Conservation (phyloP, 129 eudicot genomes). For the Tagetes patula region DNA sequence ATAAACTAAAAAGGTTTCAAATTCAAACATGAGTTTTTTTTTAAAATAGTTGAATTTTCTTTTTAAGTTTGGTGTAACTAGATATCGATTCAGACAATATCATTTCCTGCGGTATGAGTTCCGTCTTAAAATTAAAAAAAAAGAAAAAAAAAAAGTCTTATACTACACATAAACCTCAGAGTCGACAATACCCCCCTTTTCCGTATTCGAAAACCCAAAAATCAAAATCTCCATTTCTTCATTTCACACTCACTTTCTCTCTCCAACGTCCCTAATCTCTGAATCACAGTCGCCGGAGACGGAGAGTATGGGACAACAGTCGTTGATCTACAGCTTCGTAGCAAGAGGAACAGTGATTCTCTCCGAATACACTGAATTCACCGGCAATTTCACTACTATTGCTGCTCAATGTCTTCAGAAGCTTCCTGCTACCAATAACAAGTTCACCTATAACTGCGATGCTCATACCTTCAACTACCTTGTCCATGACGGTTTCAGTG, state of each 20-base stretch:
- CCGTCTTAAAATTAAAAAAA: too few species aligned
- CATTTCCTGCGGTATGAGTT: too few species aligned
- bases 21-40: too few species aligned
- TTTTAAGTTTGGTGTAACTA: too few species aligned
- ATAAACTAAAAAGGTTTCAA: too few species aligned
- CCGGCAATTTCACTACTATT: slow-evolving; percentile 83
- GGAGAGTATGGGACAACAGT: slow-evolving; percentile 81
- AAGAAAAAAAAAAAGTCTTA: too few species aligned
- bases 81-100: too few species aligned
- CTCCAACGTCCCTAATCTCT: slow-evolving; percentile 34
- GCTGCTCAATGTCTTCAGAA: slow-evolving; percentile 95
- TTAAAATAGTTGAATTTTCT: too few species aligned
- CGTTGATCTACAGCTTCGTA: slow-evolving; percentile 95
- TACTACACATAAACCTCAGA: background rate
- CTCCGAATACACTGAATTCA: slow-evolving; percentile 85
- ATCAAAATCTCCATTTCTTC: background rate
- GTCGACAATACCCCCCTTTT: slow-evolving; percentile 27
- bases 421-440: slow-evolving; percentile 88
- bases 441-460: slow-evolving; percentile 91
- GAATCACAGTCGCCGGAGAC: slow-evolving; percentile 27
- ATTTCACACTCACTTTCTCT: slow-evolving; percentile 14
- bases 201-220: slow-evolving; percentile 27
- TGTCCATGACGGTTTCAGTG: slow-evolving; percentile 86
- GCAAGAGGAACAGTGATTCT: slow-evolving; percentile 90
- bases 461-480: slow-evolving; percentile 98